Evolutionary conservation across 345 rosid genomes (phyloP).

Genomic region (Eucalyptus erythrocorys): DNA sequence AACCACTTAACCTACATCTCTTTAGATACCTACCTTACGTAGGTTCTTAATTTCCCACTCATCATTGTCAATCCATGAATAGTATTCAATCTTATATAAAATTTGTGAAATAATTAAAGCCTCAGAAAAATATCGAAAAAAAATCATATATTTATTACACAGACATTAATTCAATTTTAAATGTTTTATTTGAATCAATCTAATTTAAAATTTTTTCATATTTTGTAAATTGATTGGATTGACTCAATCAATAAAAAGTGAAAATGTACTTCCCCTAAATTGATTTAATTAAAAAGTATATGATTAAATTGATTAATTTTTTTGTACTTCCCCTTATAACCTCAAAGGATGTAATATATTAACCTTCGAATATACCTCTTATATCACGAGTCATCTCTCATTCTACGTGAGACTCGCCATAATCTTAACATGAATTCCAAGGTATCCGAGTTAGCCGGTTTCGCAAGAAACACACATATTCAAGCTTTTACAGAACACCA

Average conservation of each 20-base stretch:
- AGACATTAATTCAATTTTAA: no score
- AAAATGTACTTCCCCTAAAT: no score
- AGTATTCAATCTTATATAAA: neutral
- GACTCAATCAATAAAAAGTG: fast-evolving
- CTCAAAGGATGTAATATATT: neutral
- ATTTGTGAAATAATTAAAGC: neutral
- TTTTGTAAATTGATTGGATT: no score
- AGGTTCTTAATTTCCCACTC: neutral
- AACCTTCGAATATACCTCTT: neutral
- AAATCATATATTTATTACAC: no score
- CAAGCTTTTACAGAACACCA: neutral
- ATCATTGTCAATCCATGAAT: neutral
- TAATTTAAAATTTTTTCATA: no score
- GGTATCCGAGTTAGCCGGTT: neutral
- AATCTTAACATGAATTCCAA: neutral
- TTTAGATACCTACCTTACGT: neutral
- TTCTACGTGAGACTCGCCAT: neutral
- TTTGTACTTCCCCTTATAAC: neutral
- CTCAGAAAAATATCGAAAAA: no score
- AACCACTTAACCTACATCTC: neutral
- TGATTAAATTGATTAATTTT: no score
- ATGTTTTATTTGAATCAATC: fast-evolving
- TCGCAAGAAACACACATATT: neutral
- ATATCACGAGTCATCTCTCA: neutral
- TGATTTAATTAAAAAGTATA: no score